phyloP scores from a whole-genome alignment of 2,329 filamentous ascomycete species.

The Pseudogymnoascus sp. region DNA sequence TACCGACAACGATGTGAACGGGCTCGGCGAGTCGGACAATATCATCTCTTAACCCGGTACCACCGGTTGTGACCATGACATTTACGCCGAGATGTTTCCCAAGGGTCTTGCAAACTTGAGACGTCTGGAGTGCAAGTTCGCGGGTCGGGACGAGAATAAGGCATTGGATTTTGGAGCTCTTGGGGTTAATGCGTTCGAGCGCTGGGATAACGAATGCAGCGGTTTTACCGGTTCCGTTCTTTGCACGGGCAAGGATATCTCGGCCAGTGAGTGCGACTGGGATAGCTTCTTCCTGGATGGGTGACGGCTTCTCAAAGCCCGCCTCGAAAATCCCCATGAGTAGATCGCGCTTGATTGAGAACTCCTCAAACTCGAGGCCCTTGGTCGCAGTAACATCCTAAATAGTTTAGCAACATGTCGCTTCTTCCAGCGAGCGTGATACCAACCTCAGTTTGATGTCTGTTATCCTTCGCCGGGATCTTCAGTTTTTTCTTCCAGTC shows the following conservation, averaged over 20 bases:
- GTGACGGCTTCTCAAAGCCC: conserved; percentile 96
- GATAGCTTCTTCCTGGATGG: conserved; percentile 98
- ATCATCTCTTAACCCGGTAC: conserved; percentile 89
- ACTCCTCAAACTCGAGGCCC: conserved; percentile 95
- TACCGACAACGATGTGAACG: conserved; percentile 96
- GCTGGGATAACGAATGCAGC: conserved; percentile 95
- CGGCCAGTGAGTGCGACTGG: conserved; percentile 90
- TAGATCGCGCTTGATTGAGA: conserved; percentile 86
- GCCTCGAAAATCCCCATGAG: conserved; percentile 99
- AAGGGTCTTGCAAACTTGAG: conserved; percentile 96
- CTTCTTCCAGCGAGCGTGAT: conserved; percentile 7
- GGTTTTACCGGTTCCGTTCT: conserved; percentile 98
- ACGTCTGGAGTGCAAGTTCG: conserved; percentile 96
- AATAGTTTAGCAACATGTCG: conserved; percentile 8
- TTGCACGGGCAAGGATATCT: conserved; percentile 91
- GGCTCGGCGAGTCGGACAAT: conserved; percentile 90
- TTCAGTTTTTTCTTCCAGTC: conserved; percentile 71
- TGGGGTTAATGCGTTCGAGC: conserved; percentile 92
- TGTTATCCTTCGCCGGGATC: conserved; percentile 62
- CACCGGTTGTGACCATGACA: conserved; percentile 98
- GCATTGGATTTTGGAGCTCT: conserved; percentile 91
- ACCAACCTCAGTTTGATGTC: conserved; percentile 71
- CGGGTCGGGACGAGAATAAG: conserved; percentile 93
- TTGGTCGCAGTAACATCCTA: conserved; percentile 98
- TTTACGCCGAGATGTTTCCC: conserved; percentile 96